These are phyloP conservation scores for Hypoxylon intermedium DNA, from an alignment of 495 filamentous ascomycete species.

Conservation along the genomic window DNA sequence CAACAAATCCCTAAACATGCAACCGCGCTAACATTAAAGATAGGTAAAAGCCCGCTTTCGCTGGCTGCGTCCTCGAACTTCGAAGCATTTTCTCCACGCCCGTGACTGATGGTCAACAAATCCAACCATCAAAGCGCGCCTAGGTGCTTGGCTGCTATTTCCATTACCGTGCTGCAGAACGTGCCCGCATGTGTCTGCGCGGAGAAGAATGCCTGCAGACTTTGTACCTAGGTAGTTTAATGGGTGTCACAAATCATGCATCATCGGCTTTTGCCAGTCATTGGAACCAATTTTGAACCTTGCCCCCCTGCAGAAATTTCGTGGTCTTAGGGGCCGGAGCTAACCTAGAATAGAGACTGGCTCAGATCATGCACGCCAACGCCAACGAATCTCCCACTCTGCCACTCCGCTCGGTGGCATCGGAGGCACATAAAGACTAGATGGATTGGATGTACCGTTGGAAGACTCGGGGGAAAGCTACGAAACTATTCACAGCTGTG, in stretches of 20 bases:
- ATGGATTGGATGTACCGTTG: conserved; percentile 2
- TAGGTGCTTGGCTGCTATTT: no score
- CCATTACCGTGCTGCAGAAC: background rate
- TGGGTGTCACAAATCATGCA: conserved; percentile 10
- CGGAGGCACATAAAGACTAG: conserved; percentile 17
- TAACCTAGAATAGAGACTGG: conserved; percentile 15
- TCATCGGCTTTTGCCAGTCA: conserved; percentile 23
- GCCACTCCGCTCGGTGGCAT: conserved; percentile 20
- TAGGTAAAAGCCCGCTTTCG: conserved; percentile 1
- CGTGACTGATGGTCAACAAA: background rate
- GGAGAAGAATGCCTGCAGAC: no score
- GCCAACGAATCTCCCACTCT: conserved; percentile 8
- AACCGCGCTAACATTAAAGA: conserved; percentile 30
- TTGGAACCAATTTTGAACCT: conserved; percentile 12
- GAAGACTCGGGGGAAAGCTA: no score
- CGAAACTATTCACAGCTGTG: no score
- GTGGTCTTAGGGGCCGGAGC: conserved; percentile 22
- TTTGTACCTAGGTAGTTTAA: background rate
- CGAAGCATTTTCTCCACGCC: conserved; percentile 2
- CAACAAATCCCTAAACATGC: conserved; percentile 27
- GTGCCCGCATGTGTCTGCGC: background rate
- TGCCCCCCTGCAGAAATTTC: conserved; percentile 38
- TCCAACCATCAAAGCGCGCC: no score
- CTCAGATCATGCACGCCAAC: conserved; percentile 18
- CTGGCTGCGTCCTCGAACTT: background rate